Evolutionary conservation across 2,329 filamentous ascomycete genomes (phyloP).

Genomic region (Fusarium guadeloupense): DNA sequence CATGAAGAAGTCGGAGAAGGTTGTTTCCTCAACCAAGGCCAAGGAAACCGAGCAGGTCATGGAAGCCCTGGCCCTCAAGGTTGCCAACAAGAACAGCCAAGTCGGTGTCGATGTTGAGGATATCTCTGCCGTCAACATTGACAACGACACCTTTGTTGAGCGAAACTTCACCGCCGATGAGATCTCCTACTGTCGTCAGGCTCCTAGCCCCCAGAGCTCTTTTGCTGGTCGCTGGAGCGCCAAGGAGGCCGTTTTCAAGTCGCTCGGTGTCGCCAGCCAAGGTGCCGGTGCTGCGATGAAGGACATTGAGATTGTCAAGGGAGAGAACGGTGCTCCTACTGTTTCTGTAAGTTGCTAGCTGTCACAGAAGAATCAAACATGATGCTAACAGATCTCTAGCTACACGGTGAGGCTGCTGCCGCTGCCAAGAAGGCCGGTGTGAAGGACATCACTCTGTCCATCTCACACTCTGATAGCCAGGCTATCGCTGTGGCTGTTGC

Average conservation of each 20-base stretch:
- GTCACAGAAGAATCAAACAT: background rate
- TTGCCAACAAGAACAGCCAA: constrained; percentile 69
- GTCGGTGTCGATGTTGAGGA: constrained; percentile 95
- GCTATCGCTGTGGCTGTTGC: constrained; percentile 94
- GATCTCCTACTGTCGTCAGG: constrained; percentile 84
- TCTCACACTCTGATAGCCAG: constrained; percentile 94
- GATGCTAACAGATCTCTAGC: constrained; percentile 64
- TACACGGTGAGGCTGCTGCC: constrained; percentile 83
- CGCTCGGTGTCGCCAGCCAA: constrained; percentile 84
- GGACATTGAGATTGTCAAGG: constrained; percentile 91
- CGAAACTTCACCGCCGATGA: constrained; percentile 92
- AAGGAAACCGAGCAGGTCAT: constrained; percentile 78
- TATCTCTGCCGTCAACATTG: constrained; percentile 85
- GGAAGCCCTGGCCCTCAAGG: constrained; percentile 76
- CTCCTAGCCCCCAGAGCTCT: constrained; percentile 82
- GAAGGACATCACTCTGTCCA: constrained; percentile 89
- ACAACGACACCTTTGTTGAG: constrained; percentile 92
- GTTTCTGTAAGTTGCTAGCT: constrained; percentile 75
- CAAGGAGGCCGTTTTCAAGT: constrained; percentile 99
- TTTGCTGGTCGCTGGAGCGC: constrained; percentile 97
- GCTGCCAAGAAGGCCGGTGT: constrained; percentile 89
- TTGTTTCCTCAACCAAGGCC: constrained; percentile 56
- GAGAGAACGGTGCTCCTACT: constrained; percentile 81
- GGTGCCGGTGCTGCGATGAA: constrained; percentile 89
- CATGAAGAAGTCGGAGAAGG: constrained; percentile 71